These are phyloP conservation scores for Fusarium setosum DNA, from an alignment of 2,329 filamentous ascomycete species.

Conservation along the genomic window DNA sequence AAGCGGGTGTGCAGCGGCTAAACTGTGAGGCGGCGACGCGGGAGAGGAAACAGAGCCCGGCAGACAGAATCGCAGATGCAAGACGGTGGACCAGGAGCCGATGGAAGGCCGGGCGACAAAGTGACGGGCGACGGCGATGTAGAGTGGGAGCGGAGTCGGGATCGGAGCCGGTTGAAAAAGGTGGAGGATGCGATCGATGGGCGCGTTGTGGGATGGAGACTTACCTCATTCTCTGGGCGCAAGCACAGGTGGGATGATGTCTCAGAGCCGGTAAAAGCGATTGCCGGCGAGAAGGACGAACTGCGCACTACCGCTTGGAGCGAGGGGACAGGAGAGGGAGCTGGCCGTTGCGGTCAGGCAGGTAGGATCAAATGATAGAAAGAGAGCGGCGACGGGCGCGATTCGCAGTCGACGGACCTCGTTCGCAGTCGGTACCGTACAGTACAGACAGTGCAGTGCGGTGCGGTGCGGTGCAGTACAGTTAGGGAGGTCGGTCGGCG, in stretches of 20 bases:
- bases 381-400: constrained; percentile 8
- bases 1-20: constrained; percentile 33
- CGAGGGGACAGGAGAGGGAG: constrained; percentile 3
- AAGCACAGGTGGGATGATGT: constrained; percentile 21
- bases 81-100: constrained; percentile 37
- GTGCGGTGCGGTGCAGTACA: neutral
- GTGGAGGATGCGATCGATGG: constrained; percentile 14
- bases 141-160: constrained; percentile 34
- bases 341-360: constrained; percentile 1
- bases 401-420: constrained; percentile 7
- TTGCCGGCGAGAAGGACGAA: constrained; percentile 23
- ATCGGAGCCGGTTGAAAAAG: constrained; percentile 28
- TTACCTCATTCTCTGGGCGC: constrained; percentile 34
- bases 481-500: constrained; percentile 17
- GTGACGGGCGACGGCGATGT: constrained; percentile 17
- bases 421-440: constrained; percentile 13
- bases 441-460: neutral
- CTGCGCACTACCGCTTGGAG: constrained; percentile 17
- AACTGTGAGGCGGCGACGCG: constrained; percentile 36
- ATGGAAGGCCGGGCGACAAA: constrained; percentile 25
- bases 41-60: constrained; percentile 24
- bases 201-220: constrained; percentile 8
- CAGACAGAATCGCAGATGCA: constrained; percentile 29
- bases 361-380: no score
- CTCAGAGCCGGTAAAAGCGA: constrained; percentile 18